phyloP scores from a whole-genome alignment of 2,329 filamentous ascomycete species.

The Chaetomium sp. region DNA sequence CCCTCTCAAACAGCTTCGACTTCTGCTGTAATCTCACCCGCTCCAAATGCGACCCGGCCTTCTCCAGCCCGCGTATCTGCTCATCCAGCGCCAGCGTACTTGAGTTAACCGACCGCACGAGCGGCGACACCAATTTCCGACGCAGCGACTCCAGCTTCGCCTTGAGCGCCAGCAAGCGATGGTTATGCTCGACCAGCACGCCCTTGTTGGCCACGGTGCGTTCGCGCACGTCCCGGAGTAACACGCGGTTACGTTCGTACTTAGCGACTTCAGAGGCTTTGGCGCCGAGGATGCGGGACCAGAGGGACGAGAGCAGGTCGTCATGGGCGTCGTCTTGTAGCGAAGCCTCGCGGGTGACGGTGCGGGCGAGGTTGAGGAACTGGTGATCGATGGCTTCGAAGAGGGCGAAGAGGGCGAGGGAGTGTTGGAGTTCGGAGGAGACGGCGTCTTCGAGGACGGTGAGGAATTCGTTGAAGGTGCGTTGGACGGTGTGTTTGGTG shows the following conservation, averaged over 20 bases:
- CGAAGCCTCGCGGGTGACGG: constrained; percentile 75
- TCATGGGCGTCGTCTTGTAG: constrained; percentile 73
- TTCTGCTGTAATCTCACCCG: constrained; percentile 73
- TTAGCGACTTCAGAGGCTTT: constrained; percentile 72
- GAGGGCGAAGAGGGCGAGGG: constrained; percentile 73
- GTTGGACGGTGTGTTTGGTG: constrained; percentile 71
- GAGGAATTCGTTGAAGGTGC: constrained; percentile 84
- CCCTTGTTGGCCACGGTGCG: constrained; percentile 84
- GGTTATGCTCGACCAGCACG: constrained; percentile 79
- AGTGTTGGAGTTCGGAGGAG: constrained; percentile 73
- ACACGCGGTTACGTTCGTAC: constrained; percentile 80
- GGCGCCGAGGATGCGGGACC: constrained; percentile 76
- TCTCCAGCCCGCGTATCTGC: constrained; percentile 76
- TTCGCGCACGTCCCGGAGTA: constrained; percentile 71
- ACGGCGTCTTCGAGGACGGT: constrained; percentile 84
- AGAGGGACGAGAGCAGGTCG: constrained; percentile 76
- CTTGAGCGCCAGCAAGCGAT: constrained; percentile 75
- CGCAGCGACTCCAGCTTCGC: constrained; percentile 80
- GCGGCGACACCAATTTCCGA: constrained; percentile 74
- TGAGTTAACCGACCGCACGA: constrained; percentile 63
- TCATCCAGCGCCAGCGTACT: constrained; percentile 72
- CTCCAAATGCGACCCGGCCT: constrained; percentile 71
- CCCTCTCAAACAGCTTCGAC: constrained; percentile 71
- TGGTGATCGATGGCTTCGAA: constrained; percentile 88
- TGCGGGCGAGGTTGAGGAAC: constrained; percentile 80